Base-by-base conservation (phyloP, 805 yeast genomes). In the Lipomyces oligophaga region DNA sequence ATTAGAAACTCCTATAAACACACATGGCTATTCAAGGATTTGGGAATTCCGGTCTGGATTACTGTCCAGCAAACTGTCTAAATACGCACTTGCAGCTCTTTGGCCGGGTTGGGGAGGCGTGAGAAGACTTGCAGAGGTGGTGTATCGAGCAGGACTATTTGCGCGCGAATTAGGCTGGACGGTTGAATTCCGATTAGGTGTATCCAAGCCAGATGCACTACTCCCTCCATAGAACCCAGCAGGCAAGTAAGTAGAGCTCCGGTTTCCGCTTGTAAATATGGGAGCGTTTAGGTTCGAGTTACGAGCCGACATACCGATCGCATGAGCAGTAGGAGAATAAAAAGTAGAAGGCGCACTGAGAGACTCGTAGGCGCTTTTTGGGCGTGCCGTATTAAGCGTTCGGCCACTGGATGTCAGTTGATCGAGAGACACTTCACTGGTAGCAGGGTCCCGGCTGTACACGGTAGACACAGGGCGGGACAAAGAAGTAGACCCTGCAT, bases 251-350 rank as follows among this genome's bases (percentile, higher is more conserved):
- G 55, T 43, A 2, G 51, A 35, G 33, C 45, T 47, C 10, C 52
- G 31, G n/a, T 28, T 45, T 3, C 32, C 34, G 21, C 38, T 39
- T 15, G 31, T 22, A 11, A 38, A 19, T 13, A 34, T n/a, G 6
- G 33, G 28, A 1, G 28, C 20, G 33, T 46, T 38, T 6, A 38
- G 36, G 26, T 34, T 34, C 8, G 34, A 24, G 5, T 27, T 28
- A 13, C 41, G 36, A 3, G 48, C 37, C 10, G 55, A 21, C 45
- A 46, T 38, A 5, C 52, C 54, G 41, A 53, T 53, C 70, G 64
- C 57, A 67, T 70, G 57, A 15, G 80, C 81, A 0, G 94, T 85
- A 27, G 95, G 95, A 2, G 93, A 84, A 43, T 84, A 77, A 64
- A 82, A 85, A 75, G 54, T 49, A 20, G 55, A 49, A 20, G 62